Evolutionary conservation across 257 asterid species (phyloP).

Genomic region (Solanum commersonii): DNA sequence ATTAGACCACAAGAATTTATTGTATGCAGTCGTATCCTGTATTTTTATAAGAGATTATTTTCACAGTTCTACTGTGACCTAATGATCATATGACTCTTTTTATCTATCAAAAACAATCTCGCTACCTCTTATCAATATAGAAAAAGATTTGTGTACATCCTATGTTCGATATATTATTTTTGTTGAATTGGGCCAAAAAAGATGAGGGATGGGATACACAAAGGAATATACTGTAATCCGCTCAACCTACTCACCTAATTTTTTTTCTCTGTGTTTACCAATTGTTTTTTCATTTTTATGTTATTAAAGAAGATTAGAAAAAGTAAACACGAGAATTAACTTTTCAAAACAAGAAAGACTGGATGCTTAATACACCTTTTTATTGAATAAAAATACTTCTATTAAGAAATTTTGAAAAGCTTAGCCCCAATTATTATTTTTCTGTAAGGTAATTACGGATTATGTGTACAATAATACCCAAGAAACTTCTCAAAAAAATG

Average conservation of each 20-base stretch:
- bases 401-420: not conserved
- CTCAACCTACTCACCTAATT: not conserved
- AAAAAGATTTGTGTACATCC: not conserved
- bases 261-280: not conserved
- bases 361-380: not conserved
- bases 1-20: not conserved
- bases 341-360: not conserved
- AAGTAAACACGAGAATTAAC: not conserved
- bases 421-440: not conserved
- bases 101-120: not conserved
- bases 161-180: not conserved
- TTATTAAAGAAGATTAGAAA: not conserved
- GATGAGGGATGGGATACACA: not conserved
- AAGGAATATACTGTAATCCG: not conserved
- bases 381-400: not conserved
- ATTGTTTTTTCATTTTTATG: not conserved
- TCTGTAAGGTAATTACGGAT: not conserved
- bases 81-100: not conserved
- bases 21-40: accelerated
- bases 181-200: not conserved
- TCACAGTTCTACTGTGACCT: not conserved
- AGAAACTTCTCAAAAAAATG: not conserved
- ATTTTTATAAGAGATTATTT: not conserved
- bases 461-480: not conserved
- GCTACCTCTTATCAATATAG: not conserved